phyloP scores from a whole-genome alignment of 2,329 filamentous ascomycete genomes.

The Paecilomyces formosus region DNA sequence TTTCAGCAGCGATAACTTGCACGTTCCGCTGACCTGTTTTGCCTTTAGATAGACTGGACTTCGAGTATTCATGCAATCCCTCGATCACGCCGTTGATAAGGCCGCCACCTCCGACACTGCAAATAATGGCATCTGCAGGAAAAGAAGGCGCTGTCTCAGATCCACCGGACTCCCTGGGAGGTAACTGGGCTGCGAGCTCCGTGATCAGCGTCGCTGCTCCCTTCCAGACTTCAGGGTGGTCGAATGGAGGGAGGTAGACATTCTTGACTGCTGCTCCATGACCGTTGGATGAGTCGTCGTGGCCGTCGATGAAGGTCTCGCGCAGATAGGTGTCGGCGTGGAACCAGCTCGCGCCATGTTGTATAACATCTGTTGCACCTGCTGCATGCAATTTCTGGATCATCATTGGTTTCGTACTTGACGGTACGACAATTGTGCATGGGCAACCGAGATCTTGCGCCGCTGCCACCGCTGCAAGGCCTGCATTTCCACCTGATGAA shows the following conservation, averaged over 20 bases:
- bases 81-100: constrained; percentile 66
- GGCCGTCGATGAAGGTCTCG: constrained; percentile 33
- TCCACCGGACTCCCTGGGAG: constrained; percentile 8
- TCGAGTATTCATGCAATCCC: constrained; percentile 43
- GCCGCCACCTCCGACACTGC: constrained; percentile 70
- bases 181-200: constrained; percentile 29
- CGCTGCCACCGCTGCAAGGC: constrained; percentile 67
- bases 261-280: constrained; percentile 11
- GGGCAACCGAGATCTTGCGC: constrained; percentile 55
- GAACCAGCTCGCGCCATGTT: constrained; percentile 58
- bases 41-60: constrained; percentile 9
- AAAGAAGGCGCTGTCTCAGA: constrained; percentile 8
- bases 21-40: constrained; percentile 8
- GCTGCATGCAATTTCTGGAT: constrained; percentile 59
- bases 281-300: background rate
- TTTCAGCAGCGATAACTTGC: constrained; percentile 63
- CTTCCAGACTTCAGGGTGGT: constrained; percentile 29
- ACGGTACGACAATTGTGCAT: constrained; percentile 66
- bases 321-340: constrained; percentile 62
- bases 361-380: constrained; percentile 57
- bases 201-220: constrained; percentile 26
- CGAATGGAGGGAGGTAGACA: constrained; percentile 30
- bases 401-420: constrained; percentile 58
- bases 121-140: constrained; percentile 62
- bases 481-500: constrained; percentile 73